Conservation (phyloP, 208 protist genomes). For the Leishmania major region DNA sequence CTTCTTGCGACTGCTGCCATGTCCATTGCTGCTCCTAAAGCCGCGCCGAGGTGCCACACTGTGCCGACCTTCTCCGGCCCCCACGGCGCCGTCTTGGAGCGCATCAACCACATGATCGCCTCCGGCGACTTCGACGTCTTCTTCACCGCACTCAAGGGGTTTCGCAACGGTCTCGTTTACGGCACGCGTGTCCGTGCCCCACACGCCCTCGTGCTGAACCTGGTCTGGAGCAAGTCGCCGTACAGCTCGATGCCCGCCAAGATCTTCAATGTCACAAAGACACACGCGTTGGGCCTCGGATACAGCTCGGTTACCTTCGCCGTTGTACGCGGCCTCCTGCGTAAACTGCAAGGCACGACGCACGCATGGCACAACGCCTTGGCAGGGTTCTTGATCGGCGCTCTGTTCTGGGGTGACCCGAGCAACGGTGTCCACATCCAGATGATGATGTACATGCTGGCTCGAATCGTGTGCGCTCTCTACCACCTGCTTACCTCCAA, state of each 20-base stretch:
- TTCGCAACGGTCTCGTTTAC: conserved; percentile 90
- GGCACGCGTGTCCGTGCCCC: conserved; percentile 82
- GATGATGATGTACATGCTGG: conserved; percentile 93
- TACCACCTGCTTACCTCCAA: conserved; percentile 57
- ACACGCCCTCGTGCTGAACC: conserved; percentile 87
- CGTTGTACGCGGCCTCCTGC: conserved; percentile 55
- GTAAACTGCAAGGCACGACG: conserved; percentile 32
- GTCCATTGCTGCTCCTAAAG: background rate
- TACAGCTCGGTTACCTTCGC: conserved; percentile 61
- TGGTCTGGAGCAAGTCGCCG: conserved; percentile 82
- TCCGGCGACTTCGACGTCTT: conserved; percentile 65
- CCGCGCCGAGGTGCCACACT: background rate
- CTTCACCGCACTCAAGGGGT: conserved; percentile 77
- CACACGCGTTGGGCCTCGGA: conserved; percentile 77
- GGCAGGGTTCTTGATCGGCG: conserved; percentile 79
- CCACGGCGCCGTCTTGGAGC: conserved; percentile 25
- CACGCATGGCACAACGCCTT: conserved; percentile 73
- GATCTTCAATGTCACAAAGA: conserved; percentile 67
- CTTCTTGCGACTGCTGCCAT: background rate
- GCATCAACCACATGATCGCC: conserved; percentile 69
- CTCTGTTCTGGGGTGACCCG: conserved; percentile 71
- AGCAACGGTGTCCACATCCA: conserved; percentile 76
- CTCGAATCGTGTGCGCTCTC: conserved; percentile 64
- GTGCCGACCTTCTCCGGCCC: conserved; percentile 15
- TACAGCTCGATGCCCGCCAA: conserved; percentile 57